These are phyloP conservation scores for Stephanodiscus triporus DNA, from an alignment of 108 stramenopile genomes.

Conservation along the genomic window DNA sequence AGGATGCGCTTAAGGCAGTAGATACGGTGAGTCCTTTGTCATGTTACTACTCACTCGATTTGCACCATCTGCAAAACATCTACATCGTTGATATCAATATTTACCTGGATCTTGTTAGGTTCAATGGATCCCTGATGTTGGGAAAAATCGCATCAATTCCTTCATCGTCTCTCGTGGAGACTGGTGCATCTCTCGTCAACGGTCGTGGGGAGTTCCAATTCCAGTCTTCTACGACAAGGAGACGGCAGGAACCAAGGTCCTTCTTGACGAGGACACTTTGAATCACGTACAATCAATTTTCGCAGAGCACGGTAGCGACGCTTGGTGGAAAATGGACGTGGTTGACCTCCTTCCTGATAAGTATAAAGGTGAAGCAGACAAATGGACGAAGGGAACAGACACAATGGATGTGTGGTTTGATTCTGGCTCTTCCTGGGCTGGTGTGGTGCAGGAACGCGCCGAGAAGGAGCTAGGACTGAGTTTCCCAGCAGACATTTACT, in stretches of 20 bases:
- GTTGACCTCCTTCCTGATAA: constrained; percentile 89
- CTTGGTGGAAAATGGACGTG: constrained; percentile 95
- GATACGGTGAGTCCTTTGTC: constrained; percentile 69
- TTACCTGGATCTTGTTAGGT: constrained; percentile 72
- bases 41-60: background rate
- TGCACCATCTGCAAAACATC: background rate
- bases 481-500: constrained; percentile 91
- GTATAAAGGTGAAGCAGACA: constrained; percentile 83
- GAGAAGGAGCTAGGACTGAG: constrained; percentile 65
- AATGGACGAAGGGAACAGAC: constrained; percentile 96
- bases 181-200: constrained; percentile 99
- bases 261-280: constrained; percentile 89
- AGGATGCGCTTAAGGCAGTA: constrained; percentile 86
- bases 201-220: constrained; percentile 99
- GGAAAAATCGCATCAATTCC: constrained; percentile 90
- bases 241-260: constrained; percentile 78
- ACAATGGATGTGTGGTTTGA: constrained; percentile 99
- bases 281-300: constrained; percentile 84
- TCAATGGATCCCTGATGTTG: constrained; percentile 94
- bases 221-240: constrained; percentile 94
- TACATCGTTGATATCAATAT: constrained; percentile 8
- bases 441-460: constrained; percentile 83
- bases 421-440: constrained; percentile 97
- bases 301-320: constrained; percentile 93
- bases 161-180: constrained; percentile 89